These are phyloP conservation scores for Ceratocystis lukuohia DNA, from an alignment of 2,329 filamentous ascomycete species.

Conservation along the genomic window DNA sequence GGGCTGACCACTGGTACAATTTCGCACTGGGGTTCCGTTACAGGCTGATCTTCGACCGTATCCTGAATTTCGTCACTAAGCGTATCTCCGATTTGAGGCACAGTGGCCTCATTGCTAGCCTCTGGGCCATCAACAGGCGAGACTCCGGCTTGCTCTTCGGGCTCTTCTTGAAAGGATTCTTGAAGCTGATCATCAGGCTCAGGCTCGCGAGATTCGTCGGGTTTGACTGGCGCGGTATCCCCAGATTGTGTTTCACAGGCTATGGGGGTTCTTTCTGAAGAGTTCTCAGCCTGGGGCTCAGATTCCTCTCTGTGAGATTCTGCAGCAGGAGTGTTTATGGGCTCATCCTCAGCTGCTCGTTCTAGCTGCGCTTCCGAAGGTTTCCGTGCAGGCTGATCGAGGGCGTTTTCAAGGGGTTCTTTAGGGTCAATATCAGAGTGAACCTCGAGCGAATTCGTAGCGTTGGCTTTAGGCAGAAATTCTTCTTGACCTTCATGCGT, in stretches of 20 bases:
- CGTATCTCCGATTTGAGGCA: background rate
- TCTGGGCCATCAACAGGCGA: background rate
- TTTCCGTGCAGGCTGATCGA: background rate
- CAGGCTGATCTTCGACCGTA: background rate
- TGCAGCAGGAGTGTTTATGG: background rate
- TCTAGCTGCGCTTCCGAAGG: background rate
- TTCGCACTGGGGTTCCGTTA: background rate
- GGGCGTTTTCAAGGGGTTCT: conserved; percentile 1
- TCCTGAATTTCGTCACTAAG: background rate
- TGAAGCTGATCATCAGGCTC: background rate
- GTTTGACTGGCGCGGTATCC: background rate
- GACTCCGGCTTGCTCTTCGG: background rate
- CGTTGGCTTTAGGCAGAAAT: background rate
- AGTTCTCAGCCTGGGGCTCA: background rate
- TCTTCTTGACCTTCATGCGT: background rate
- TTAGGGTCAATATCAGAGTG: conserved; percentile 3
- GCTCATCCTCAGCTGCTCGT: background rate
- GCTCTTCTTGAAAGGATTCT: background rate
- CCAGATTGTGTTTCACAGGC: background rate
- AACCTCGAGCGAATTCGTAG: background rate
- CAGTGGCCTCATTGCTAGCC: background rate
- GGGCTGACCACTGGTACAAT: background rate
- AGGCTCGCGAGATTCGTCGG: background rate
- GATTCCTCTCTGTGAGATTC: background rate
- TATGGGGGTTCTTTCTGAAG: background rate